Base-by-base conservation (phyloP, 2,329 filamentous ascomycete species). In the Xylariaceae sp. region DNA sequence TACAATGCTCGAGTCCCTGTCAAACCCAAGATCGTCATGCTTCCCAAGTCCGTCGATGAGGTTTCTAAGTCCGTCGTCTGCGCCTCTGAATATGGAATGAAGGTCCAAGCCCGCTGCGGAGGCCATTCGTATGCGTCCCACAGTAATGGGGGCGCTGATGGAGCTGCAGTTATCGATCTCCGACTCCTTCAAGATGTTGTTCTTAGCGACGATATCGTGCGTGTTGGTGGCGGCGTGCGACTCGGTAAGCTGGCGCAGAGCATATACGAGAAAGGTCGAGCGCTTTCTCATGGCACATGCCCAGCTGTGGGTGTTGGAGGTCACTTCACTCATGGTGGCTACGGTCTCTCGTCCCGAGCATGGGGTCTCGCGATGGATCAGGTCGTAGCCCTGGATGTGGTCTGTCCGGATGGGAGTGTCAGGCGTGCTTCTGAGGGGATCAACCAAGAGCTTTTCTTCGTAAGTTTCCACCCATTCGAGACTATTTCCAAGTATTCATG, bases 301-400 rank as follows among this genome's bases (percentile, higher is more conserved):
- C 65, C 70, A 11, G 62, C 65, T 23, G 71, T 75, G 19, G 71
- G 73, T 6, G 55, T 71, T 7, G 71, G 66, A 2, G 73, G 73
- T 0, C 73, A 75, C 49, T 66, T 69, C 34, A 64, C 70, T 1
- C 72, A 75, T 40, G 74, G 74, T 6, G 73, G 70, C 3, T 73
- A 64, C 48, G 72, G 71, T 2, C 59, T 65, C 37, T 58, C 60
- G 10, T 71, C 69, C 3, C 67, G 77, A 4, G 63, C 69, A 22
- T 77, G 73, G 69, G 76, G 77, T 16, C 60, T 74, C 2, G 66
- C 74, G 2, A 63, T 79, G 37, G 77, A 80, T 47, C 69, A 70
- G 20, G 66, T 80, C 17, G 55, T 70, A 8, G 70, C 61, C n/a
- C 60, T 75, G 3, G 68, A 73, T 22, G 72, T 77, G 1, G 70